phyloP scores from a whole-genome alignment of 768 basidiomycete genomes.

The Clavulina sp. region DNA sequence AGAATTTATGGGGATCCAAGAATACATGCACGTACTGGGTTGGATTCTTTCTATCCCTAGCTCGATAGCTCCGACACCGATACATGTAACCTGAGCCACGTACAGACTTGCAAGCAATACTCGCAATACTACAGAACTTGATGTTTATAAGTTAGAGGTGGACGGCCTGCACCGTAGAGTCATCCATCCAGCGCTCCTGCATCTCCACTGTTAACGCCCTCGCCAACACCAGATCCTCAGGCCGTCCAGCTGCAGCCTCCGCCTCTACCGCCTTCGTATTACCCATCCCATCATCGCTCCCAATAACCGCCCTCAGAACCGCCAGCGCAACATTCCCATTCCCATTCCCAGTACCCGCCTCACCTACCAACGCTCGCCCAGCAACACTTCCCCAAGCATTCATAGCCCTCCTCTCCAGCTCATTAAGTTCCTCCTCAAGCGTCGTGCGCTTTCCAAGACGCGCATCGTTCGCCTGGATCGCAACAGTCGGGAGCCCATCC shows the following conservation, averaged over 20 bases:
- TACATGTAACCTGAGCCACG: no score
- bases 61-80: no score
- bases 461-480: no score
- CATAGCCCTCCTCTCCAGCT: no score
- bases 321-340: constrained; percentile 39
- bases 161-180: constrained; percentile 30
- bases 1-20: no score
- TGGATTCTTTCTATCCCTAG: no score
- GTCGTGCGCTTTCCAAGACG: constrained; percentile 31
- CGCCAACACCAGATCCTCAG: no score
- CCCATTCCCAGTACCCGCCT: constrained; percentile 18
- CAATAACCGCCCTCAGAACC: constrained; percentile 37
- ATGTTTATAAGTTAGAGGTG: no score
- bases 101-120: no score
- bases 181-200: constrained; percentile 50
- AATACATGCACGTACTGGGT: no score
- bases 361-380: not conserved
- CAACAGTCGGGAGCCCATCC: not conserved
- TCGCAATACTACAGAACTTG: no score
- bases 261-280: constrained; percentile 40
- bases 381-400: not conserved
- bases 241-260: no score
- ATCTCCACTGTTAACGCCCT: constrained; percentile 52
- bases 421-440: constrained; percentile 47
- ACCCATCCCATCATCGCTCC: constrained; percentile 32